Base-by-base conservation (phyloP, 768 basidiomycete genomes). In the Termitomyces bulborhizus region DNA sequence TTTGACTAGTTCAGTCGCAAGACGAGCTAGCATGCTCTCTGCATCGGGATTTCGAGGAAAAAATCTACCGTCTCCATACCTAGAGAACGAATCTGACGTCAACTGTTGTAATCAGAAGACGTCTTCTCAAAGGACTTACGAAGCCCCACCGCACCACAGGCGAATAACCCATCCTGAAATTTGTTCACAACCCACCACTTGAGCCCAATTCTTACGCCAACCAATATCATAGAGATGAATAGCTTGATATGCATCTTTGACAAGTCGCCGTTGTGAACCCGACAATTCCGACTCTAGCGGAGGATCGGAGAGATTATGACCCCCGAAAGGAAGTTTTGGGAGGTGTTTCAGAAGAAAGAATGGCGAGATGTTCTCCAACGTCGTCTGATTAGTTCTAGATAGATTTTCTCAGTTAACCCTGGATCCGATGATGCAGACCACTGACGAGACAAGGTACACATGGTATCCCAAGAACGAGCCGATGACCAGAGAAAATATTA, bases 351-450 rank as follows among this genome's bases (percentile, higher is more conserved):
- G 74, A 13, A 93, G 74, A 27, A 87, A 66, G 67, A 88, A 92
- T 1, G 88, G 88, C 0, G 88, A 82, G 39, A 91, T 75, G 54
- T 82, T 76, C 64, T 93, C 90, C 21, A 91, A 59, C 0, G 90
- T 93, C n/a, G 90, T 92, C 71, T 92, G 88, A 65, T 93, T 93
- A 27, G 85, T 90, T 36, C 89, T 91, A 57, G 34, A 51, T n/a
- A 34, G 13, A 34, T n/a, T 27, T 24, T 15, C n/a, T 42, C 24
- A 37, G 2, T 32, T 26, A 36, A 29, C 47, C 39, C 49, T 43
- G 43, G 24, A 41, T 37, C 21, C 4, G 13, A 34, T 47, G 32
- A 46, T 76, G 16, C 9, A 6, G 27, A n/a, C 31, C 18, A 15
- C 88, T 63, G 63, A 88, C 87, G 78, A 77, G 43, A 85, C 79